Base-by-base conservation (phyloP, 495 filamentous ascomycete genomes). In the Xylaria bambusicola region DNA sequence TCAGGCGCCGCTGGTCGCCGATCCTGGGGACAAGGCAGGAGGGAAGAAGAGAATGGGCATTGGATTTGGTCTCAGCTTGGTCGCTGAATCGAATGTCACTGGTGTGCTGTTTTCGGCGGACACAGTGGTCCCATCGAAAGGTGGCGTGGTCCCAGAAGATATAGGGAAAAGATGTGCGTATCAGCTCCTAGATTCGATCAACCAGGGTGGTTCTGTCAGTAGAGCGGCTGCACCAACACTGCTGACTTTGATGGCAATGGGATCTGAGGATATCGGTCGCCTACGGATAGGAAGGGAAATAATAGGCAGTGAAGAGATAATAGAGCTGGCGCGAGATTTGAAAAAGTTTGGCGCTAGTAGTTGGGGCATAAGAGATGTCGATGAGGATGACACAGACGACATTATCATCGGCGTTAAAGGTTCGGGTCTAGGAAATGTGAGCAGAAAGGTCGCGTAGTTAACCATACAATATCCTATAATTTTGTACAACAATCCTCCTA, bases 241-340 rank as follows among this genome's bases (percentile, higher is more conserved):
- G 72, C 69, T 98, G 21, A 90, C 84, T 24, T 78, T 98, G 38
- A 99, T 99, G 95, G 92, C 91, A 27, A 97, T 99, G 94, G 93
- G 95, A 2, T 80, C 79, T 35, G 84, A 87, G 61, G 84, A 86
- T 59, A 82, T 83, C 7, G 82, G 82, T 17, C 68, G 82, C 61
- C 65, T 82, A 40, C 72, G 81, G 51, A 55, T 90, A 40, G 86
- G 85, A n/a, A 86, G 85, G 58, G 89, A 92, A 17, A 87, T 96
- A 2, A 67, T 97, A 42, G 92, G 86, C 3, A 86, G 83, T 21
- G 91, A 96, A 67, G 85, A 88, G 62, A 73, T 90, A 23, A 83
- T 99, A 65, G 83, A 85, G 40, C 74, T 95, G 36, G 91, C 86
- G 12, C 82, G 95, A 63, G 95, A 98, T 68, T 63, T 98, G 62